Evolutionary conservation across 805 yeast species (phyloP).

Genomic region (Wickerhamomyces canadensis): DNA sequence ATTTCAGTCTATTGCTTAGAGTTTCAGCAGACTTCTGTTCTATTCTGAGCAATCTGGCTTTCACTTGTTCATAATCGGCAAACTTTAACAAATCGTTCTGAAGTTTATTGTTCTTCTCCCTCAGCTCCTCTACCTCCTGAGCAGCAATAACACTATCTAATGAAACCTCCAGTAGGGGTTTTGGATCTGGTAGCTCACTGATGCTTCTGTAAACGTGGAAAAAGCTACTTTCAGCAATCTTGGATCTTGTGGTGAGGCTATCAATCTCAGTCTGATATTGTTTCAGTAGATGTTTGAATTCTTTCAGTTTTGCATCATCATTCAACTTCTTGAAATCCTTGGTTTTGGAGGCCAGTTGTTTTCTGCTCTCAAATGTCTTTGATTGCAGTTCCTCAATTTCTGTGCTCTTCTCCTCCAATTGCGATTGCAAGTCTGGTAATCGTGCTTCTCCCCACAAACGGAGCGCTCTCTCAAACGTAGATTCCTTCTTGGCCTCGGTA

Average conservation of each 20-base stretch:
- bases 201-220: conserved; percentile 68
- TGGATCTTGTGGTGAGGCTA: conserved; percentile 68
- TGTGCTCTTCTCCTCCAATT: conserved; percentile 68
- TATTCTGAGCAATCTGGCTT: conserved; percentile 50
- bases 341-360: conserved; percentile 76
- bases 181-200: conserved; percentile 93
- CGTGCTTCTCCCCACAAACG: conserved; percentile 74
- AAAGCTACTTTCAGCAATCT: conserved; percentile 66
- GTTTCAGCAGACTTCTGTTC: conserved; percentile 59
- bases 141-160: conserved; percentile 55
- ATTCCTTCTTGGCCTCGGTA: conserved; percentile 1
- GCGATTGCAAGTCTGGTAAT: conserved; percentile 61
- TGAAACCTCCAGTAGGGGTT: conserved; percentile 68
- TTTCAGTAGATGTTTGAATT: conserved; percentile 61
- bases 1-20: conserved; percentile 46
- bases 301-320: conserved; percentile 59
- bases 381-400: conserved; percentile 69
- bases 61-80: conserved; percentile 77
- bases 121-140: conserved; percentile 46
- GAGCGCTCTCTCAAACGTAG: conserved; percentile 41
- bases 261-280: conserved; percentile 89
- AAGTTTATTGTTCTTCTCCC: conserved; percentile 43
- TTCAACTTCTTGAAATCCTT: conserved; percentile 73
- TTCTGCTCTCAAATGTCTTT: conserved; percentile 62
- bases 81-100: conserved; percentile 55